Evolutionary conservation across 768 basidiomycete species (phyloP), one percentile per base, ranked within the genome.

Genomic region (Cystobasidium ongulense): DNA sequence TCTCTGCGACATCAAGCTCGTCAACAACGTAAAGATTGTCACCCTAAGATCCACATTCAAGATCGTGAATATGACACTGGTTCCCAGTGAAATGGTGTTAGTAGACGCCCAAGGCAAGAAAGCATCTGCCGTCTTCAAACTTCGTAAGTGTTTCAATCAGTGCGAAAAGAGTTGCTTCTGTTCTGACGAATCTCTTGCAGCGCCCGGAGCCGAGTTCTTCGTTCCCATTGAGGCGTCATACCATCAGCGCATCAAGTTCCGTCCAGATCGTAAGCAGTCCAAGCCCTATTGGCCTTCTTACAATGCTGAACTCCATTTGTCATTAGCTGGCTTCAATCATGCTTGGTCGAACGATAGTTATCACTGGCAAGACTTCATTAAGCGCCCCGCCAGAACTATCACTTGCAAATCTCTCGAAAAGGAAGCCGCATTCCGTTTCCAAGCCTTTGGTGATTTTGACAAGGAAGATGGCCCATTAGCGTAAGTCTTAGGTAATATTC

Each of bases 381-480:
- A 87, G 83, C 78, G 86, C 83, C 84, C 84, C 0, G 80, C 82
- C 52, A 87, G 94, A 53, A 89, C 90, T 0, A 85, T 98, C 70
- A 88, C 86, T 53, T 99, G 96, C 81, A 87, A 89, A 54, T 91
- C 94, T 78, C 84, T 86, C 35, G 83, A 87, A 0, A 84, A 84
- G 53, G 94, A 98, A 79, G 89, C 91, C 15, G 87, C 92, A 2
- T 99, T 98, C 85, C 88, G 91, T 33, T 90, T 98, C 83, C 95
- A 97, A 79, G 90, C 90, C 8, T 94, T 89, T 85, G 90, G 89
- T 1, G 86, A 92, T 73, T 89, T 87, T 39, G 90, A 95, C 77
- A 80, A 81, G 29, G 83, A 82, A 59, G 87, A 91, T 73, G 82
- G 84, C 8, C 79, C 81, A 23, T 76, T 84, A 10, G 85, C 86